Percentiles rank a stretch among this genome's conserved stretches.
These are phyloP conservation scores for Candida neerlandica DNA, from an alignment of 1,139 yeast genomes.

Conservation along the genomic window DNA sequence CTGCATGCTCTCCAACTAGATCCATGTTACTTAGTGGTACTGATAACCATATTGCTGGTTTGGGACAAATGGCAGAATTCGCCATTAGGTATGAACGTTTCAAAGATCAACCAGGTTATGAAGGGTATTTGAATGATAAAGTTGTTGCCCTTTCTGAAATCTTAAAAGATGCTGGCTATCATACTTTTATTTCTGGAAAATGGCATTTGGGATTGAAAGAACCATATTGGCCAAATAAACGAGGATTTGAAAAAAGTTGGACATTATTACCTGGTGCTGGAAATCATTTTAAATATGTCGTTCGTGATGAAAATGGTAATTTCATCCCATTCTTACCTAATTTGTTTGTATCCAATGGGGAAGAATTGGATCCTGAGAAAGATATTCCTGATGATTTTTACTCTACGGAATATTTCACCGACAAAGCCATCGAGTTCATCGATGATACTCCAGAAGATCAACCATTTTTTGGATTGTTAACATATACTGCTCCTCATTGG, in stretches of 20 bases:
- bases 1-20: constrained; percentile 67
- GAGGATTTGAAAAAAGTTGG: constrained; percentile 56
- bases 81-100: constrained; percentile 35
- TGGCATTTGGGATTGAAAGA: constrained; percentile 58
- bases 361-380: constrained; percentile 32
- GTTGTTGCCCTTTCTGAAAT: constrained; percentile 59
- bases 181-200: constrained; percentile 54
- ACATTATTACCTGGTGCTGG: constrained; percentile 61
- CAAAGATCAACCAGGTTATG: constrained; percentile 56
- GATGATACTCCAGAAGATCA: constrained; percentile 27
- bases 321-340: constrained; percentile 32
- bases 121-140: constrained; percentile 53
- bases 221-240: constrained; percentile 52
- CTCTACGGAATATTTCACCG: constrained; percentile 56
- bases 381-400: constrained; percentile 51
- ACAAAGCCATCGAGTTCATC: constrained; percentile 47
- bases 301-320: constrained; percentile 30
- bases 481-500: constrained; percentile 67
- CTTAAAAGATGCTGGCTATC: constrained; percentile 49
- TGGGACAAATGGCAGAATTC: constrained; percentile 62
- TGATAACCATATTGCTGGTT: constrained; percentile 62
- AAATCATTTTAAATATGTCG: constrained; percentile 54
- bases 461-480: constrained; percentile 55
- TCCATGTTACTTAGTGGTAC: constrained; percentile 65
- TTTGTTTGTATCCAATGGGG: constrained; percentile 40